phyloP scores from a whole-genome alignment of 1,139 yeast species.

The Lodderomyces parapsilosis region DNA sequence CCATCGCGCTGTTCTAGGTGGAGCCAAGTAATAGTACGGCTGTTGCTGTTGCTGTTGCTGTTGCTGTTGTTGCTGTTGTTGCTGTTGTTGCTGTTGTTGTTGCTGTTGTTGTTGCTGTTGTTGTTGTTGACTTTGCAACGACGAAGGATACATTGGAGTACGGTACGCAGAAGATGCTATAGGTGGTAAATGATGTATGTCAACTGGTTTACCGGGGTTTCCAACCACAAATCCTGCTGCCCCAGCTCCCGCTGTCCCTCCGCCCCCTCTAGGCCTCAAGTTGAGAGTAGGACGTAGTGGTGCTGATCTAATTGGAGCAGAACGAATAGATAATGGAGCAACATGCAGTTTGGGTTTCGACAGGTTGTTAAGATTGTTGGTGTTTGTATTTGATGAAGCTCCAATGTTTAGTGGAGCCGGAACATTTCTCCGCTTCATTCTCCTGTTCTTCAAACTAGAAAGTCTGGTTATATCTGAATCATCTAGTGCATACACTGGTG shows the following conservation, averaged over 20 bases:
- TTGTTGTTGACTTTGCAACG: background rate
- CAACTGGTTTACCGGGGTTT: background rate
- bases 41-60: slow-evolving; percentile 8
- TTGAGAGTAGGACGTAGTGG: slow-evolving; percentile 4
- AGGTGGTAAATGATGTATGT: slow-evolving; percentile 10
- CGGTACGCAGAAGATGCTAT: slow-evolving; percentile 7
- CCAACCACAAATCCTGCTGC: too few relatives aligned
- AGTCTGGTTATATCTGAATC: slow-evolving; percentile 13
- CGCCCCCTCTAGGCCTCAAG: background rate
- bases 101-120: too few relatives aligned
- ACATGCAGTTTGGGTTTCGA: background rate
- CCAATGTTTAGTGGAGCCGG: slow-evolving; percentile 43
- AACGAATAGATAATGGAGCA: slow-evolving; percentile 36
- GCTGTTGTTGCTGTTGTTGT: too few relatives aligned
- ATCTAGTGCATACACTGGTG: slow-evolving; percentile 15
- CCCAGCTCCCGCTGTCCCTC: too few relatives aligned
- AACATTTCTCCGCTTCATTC: slow-evolving; percentile 43
- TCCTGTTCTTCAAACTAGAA: slow-evolving; percentile 20
- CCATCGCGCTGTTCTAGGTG: background rate
- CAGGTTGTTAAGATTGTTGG: background rate
- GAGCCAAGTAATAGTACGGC: background rate
- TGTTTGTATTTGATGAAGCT: background rate
- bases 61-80: too few relatives aligned
- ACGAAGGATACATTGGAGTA: slow-evolving; percentile 2
- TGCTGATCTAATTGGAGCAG: slow-evolving; percentile 40